A percentile compares a stretch with the other conserved stretches of the same genome.
These are phyloP conservation scores for Platanus orientalis DNA, from an alignment of 164 flowering plant genomes.

Conservation along the genomic window DNA sequence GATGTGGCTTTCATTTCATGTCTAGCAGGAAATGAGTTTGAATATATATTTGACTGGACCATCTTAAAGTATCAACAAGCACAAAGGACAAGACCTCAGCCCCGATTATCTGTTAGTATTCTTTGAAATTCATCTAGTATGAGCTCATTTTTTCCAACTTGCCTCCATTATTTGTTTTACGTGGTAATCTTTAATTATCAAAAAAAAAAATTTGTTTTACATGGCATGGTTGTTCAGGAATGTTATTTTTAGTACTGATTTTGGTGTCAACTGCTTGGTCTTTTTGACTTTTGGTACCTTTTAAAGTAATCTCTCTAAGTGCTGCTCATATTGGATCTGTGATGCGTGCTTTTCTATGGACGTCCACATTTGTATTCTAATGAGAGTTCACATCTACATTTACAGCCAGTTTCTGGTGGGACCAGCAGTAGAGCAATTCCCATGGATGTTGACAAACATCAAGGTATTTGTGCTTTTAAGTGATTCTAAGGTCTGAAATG, in stretches of 20 bases:
- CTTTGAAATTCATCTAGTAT: not conserved
- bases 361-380: not conserved
- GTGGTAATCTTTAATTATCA: too few species aligned
- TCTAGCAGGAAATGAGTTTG: conserved; percentile 73
- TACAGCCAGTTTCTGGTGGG: conserved; percentile 68
- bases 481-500: not conserved
- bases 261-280: not conserved
- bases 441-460: conserved; percentile 55
- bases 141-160: not conserved
- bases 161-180: not conserved
- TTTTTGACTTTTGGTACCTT: too few species aligned
- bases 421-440: conserved; percentile 53
- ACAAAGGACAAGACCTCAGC: conserved; percentile 64
- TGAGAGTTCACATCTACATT: not conserved
- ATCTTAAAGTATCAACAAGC: conserved; percentile 94
- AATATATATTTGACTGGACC: conserved; percentile 97
- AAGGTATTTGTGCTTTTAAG: conserved; percentile 67
- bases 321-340: conserved; percentile 4
- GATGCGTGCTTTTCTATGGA: not conserved
- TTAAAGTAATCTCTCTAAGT: too few species aligned
- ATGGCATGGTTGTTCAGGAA: not conserved
- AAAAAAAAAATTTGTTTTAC: too few species aligned
- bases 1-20: conserved; percentile 4
- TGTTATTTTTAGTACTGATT: not conserved
- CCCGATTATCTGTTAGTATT: conserved; percentile 52